Conservation (phyloP, 192 early-diverging fungal genomes). For the Linnemannia exigua region DNA sequence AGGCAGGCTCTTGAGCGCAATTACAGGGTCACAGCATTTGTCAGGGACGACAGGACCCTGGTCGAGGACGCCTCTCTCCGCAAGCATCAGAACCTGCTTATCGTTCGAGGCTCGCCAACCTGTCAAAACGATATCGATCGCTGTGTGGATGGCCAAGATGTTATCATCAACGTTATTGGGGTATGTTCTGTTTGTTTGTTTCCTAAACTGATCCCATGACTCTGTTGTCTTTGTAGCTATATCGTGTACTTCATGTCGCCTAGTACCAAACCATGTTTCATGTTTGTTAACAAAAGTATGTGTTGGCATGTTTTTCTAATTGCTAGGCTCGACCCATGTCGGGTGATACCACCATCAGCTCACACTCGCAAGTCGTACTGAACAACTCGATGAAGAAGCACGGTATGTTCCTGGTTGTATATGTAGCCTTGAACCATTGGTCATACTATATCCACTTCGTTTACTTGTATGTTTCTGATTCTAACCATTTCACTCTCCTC, state of each 20-base stretch:
- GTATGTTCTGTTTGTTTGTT: conserved; percentile 15
- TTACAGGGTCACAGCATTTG: conserved; percentile 57
- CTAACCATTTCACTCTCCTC: background rate
- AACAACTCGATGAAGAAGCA: conserved; percentile 56
- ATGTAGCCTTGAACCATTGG: background rate
- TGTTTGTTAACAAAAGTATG: background rate
- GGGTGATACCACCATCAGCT: conserved; percentile 43
- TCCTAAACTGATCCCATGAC: background rate
- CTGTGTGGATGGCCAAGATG: conserved; percentile 59
- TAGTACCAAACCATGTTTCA: background rate
- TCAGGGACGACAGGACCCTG: conserved; percentile 43
- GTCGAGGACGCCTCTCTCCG: conserved; percentile 37
- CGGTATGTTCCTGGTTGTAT: conserved; percentile 22
- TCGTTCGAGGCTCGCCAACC: conserved; percentile 53
- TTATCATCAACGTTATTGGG: conserved; percentile 56
- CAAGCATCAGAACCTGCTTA: conserved; percentile 56
- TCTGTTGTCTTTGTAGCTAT: background rate
- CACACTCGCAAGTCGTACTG: conserved; percentile 49
- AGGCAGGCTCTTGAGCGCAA: conserved; percentile 55
- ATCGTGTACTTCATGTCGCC: background rate
- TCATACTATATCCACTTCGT: background rate
- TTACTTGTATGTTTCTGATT: background rate
- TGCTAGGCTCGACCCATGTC: conserved; percentile 40
- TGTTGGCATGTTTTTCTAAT: background rate
- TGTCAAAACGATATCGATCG: conserved; percentile 50